Evolutionary conservation across 148 eudicot genomes (phyloP).

Genomic region (Heliosperma pusillum): DNA sequence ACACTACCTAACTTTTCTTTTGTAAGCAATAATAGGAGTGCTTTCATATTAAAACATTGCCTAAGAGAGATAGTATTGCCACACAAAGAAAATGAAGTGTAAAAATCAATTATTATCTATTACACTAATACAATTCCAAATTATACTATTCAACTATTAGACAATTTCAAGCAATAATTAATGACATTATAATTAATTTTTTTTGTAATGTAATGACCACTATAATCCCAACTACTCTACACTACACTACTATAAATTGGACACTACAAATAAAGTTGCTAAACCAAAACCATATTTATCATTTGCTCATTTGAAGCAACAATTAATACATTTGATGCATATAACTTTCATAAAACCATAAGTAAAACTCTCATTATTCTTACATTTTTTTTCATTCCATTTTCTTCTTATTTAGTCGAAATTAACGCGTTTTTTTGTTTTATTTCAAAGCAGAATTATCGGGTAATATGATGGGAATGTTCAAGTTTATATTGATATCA

Average conservation of each 20-base stretch:
- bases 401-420: constrained; percentile 2
- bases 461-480: not conserved
- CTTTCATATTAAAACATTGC: not conserved
- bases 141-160: not conserved
- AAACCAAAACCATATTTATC: not conserved
- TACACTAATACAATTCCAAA: not conserved
- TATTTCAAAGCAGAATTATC: too few relatives aligned
- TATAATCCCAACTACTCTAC: not conserved
- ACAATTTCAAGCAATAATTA: constrained; percentile 6
- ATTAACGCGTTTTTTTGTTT: not conserved
- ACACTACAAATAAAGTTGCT: not conserved
- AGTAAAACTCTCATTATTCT: not conserved
- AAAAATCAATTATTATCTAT: not conserved
- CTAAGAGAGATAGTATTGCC: not conserved
- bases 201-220: not conserved
- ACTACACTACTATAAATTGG: not conserved
- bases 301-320: not conserved
- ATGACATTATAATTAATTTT: not conserved
- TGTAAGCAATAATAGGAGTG: not conserved
- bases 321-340: not conserved
- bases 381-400: constrained; percentile 4
- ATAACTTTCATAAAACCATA: not conserved
- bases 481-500: constrained; percentile 3
- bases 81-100: not conserved
- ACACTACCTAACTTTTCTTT: not conserved